These are phyloP conservation scores for Fragilaria crotonensis DNA, from an alignment of 108 stramenopile species.

Conservation along the genomic window DNA sequence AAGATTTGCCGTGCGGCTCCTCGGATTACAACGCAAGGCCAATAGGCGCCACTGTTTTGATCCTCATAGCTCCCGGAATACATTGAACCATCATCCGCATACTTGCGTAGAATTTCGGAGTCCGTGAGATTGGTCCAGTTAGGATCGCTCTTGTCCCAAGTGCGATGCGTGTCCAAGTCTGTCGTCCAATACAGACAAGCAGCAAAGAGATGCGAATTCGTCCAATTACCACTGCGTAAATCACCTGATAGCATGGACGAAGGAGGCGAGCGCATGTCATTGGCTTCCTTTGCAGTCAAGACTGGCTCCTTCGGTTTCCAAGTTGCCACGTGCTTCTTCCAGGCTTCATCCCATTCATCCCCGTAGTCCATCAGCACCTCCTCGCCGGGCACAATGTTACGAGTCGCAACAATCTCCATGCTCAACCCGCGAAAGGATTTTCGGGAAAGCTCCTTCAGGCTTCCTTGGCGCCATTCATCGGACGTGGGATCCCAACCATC, in stretches of 20 bases:
- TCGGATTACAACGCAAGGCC: constrained; percentile 18
- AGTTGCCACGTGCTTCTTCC: constrained; percentile 39
- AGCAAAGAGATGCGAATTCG: constrained; percentile 5
- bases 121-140: constrained; percentile 5
- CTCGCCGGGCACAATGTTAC: constrained; percentile 45
- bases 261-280: constrained; percentile 3
- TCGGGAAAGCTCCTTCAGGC: constrained; percentile 27
- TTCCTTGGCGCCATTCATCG: constrained; percentile 38
- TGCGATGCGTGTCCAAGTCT: constrained; percentile 1
- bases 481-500: constrained; percentile 40
- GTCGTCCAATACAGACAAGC: constrained; percentile 11
- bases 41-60: constrained; percentile 6
- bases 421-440: constrained; percentile 6
- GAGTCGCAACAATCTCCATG: constrained; percentile 53
- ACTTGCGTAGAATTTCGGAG: constrained; percentile 5
- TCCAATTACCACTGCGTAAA: background rate
- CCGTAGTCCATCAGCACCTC: constrained; percentile 78
- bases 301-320: constrained; percentile 11
- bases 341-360: constrained; percentile 61
- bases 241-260: background rate
- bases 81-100: constrained; percentile 3
- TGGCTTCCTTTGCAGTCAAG: constrained; percentile 3
- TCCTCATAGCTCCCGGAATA: background rate
- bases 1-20: too few species aligned
- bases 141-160: background rate